Evolutionary conservation across 306 rosid genomes (phyloP).

Genomic region (Cicer yamashitae): DNA sequence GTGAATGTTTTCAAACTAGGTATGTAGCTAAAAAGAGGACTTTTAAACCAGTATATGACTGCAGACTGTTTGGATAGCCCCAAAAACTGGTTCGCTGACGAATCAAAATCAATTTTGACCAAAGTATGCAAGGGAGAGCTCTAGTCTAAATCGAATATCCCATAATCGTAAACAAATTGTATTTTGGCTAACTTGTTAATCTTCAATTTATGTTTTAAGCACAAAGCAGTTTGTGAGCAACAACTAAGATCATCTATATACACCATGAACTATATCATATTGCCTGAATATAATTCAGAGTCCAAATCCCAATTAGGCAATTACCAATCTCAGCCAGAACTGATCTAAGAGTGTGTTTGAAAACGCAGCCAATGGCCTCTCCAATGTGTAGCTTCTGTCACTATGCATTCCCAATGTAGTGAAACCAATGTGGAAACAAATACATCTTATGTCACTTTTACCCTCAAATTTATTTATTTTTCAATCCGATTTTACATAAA

Average conservation of each 20-base stretch:
- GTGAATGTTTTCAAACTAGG: constrained; percentile 26
- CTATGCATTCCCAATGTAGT: background rate
- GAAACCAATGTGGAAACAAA: background rate
- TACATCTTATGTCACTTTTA: too few relatives aligned
- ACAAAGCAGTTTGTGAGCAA: background rate
- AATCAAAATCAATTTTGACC: background rate
- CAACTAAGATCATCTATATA: background rate
- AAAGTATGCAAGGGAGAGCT: background rate
- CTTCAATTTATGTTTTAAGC: constrained; percentile 21
- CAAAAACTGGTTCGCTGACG: background rate
- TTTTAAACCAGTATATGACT: background rate
- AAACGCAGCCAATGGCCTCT: background rate
- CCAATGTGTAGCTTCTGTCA: background rate
- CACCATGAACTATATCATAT: constrained; percentile 5
- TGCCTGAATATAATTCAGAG: background rate
- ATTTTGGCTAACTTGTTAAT: background rate
- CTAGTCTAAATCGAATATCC: background rate
- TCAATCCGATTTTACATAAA: too few relatives aligned
- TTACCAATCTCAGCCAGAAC: background rate
- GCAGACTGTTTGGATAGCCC: background rate
- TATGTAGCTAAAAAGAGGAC: background rate
- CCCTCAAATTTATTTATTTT: too few relatives aligned
- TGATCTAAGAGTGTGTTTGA: background rate
- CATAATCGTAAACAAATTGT: background rate
- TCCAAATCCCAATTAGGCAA: constrained; percentile 10